Percentiles rank a stretch among this genome's conserved stretches.
phyloP scores from a whole-genome alignment of 176 grass and related monocot species.

The Oryza nivara region DNA sequence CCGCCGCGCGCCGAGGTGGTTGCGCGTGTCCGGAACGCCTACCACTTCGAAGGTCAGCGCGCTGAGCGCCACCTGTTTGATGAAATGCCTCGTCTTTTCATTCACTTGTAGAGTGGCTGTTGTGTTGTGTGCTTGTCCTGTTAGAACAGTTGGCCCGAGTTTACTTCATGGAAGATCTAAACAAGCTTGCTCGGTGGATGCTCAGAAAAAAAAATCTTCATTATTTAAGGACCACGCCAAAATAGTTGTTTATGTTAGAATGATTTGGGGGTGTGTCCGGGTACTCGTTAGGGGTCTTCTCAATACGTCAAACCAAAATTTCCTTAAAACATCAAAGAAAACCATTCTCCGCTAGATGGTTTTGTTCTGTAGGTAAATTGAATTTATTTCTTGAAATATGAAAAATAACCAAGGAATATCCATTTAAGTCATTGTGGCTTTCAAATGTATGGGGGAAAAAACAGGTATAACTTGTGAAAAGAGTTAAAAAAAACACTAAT shows the following conservation, averaged over 20 bases:
- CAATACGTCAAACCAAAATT: background rate
- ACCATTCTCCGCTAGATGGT: background rate
- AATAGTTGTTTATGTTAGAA: background rate
- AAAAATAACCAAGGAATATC: background rate
- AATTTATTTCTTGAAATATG: background rate
- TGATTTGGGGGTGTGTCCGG: background rate
- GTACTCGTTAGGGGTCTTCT: background rate
- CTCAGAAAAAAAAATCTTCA: background rate
- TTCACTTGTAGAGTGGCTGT: background rate
- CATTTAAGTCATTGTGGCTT: background rate
- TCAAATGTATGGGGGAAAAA: background rate
- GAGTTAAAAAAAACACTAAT: background rate
- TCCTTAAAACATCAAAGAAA: background rate
- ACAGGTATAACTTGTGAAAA: background rate
- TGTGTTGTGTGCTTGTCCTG: background rate
- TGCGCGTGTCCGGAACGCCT: slow-evolving; percentile 62
- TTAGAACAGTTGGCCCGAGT: background rate
- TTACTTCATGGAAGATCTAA: background rate
- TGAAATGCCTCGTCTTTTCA: slow-evolving; percentile 29
- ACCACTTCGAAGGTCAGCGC: slow-evolving; percentile 69
- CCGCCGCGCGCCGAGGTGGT: slow-evolving; percentile 58
- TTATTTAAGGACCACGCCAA: background rate
- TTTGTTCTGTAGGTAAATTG: background rate
- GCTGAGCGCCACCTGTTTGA: background rate
- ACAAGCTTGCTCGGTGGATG: background rate